A percentile compares a stretch with the other conserved stretches of the same genome.
phyloP scores from a whole-genome alignment of 345 rosid species.

The Excoecaria cochinchinensis region DNA sequence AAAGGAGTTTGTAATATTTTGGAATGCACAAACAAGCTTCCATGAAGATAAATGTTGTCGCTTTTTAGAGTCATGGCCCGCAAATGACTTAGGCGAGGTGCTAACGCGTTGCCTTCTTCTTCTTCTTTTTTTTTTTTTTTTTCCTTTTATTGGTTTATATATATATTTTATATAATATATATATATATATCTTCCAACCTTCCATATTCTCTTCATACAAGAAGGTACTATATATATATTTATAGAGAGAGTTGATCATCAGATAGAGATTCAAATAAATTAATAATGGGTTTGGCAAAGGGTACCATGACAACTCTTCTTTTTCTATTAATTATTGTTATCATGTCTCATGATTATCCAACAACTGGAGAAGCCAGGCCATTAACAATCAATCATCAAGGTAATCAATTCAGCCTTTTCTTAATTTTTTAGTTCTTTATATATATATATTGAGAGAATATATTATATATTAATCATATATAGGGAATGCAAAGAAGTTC shows the following conservation, averaged over 20 bases:
- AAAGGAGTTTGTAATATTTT: neutral
- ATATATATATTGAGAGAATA: neutral
- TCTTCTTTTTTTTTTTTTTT: neutral
- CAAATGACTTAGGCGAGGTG: conserved; percentile 5
- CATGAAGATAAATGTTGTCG: neutral
- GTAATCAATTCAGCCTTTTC: neutral
- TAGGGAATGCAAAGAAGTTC: conserved; percentile 29
- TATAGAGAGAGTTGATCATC: neutral
- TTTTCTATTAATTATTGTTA: neutral
- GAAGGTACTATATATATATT: neutral
- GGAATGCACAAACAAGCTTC: neutral
- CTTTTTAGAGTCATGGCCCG: neutral
- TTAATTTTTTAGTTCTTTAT: too few relatives aligned
- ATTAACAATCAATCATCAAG: neutral
- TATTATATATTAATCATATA: neutral
- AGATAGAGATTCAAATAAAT: neutral
- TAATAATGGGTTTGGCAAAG: conserved; percentile 5
- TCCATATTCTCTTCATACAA: neutral
- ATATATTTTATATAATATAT: neutral
- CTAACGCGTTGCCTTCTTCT: neutral
- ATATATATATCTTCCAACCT: neutral
- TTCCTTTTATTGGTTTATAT: neutral
- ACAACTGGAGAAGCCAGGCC: conserved; percentile 1
- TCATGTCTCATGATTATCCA: neutral
- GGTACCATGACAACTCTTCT: neutral